Base-by-base conservation (phyloP, 768 basidiomycete species). In the Boletus patriciae region DNA sequence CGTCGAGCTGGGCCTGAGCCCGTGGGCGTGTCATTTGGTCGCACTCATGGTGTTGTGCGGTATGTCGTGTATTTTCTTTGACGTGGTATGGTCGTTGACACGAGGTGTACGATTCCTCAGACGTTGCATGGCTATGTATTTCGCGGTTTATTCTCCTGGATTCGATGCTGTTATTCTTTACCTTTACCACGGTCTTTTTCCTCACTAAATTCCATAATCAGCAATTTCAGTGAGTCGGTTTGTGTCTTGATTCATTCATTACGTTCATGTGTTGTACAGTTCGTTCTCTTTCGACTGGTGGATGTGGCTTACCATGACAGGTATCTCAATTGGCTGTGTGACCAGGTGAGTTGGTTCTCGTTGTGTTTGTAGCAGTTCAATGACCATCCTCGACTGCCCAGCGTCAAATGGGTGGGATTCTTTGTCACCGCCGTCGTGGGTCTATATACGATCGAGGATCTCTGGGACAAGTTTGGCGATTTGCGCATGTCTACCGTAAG, bases 161-260 rank as follows among this genome's bases (percentile, higher is more conserved):
- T 71, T 94, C 97, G 21, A 97, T 99, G 93, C 78, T 99, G n/a
- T 78, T 99, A 34, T 97, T 96, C 81, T 98, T 99, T 78, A 98
- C 97, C 40, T 93, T 98, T 80, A 87, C 92, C 68, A 95, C 95
- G 42, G 90, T 96, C 63, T 95, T 96, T 74, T 92, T 90, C 70
- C 77, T 98, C 48, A 86, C 92, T 46, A 97, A 95, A 74, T 98
- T 98, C 76, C 94, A 98, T 70, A 97, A 97, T 69, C 92, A 98
- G 72, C 93, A 95, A 77, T 90, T 88, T 63, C 85, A 91, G 94
- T 96, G 65, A 66, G 92, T 77, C 23, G 21, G 13, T 15, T 11
- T 11, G 13, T 25, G 7, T 2, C 18, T 29, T n/a, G 4, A 6
- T 5, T 37, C 16, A 2, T 48, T 45, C 23, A n/a, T n/a, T n/a